Evolutionary conservation across 2,329 filamentous ascomycete genomes (phyloP).

Genomic region (Aspergillus pseudoglaucus): DNA sequence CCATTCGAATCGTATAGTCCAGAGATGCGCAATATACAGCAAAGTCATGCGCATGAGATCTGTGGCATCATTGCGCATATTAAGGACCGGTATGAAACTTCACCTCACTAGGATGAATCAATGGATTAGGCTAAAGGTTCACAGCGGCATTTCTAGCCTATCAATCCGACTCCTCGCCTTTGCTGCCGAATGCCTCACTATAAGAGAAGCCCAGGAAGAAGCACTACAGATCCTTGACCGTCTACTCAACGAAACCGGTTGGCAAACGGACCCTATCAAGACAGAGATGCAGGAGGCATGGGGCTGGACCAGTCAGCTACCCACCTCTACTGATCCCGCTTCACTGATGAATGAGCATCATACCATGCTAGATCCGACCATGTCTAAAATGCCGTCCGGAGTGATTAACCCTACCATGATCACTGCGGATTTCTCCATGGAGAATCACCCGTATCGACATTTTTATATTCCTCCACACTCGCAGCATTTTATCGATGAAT

Average conservation of each 20-base stretch:
- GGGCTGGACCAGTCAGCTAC: constrained; percentile 54
- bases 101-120: no score
- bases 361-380: constrained; percentile 12
- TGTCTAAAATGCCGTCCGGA: constrained; percentile 33
- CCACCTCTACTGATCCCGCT: background rate
- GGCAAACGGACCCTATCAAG: constrained; percentile 67
- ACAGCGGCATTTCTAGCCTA: constrained; percentile 65
- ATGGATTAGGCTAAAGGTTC: no score
- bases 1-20: constrained; percentile 56
- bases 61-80: constrained; percentile 85
- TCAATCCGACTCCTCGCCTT: constrained; percentile 73
- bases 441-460: constrained; percentile 74
- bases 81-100: constrained; percentile 55
- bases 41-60: constrained; percentile 72
- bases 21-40: constrained; percentile 64
- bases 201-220: constrained; percentile 69
- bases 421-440: constrained; percentile 66
- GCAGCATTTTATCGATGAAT: constrained; percentile 29
- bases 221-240: constrained; percentile 68
- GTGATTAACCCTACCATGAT: constrained; percentile 66
- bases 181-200: constrained; percentile 65
- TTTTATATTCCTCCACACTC: constrained; percentile 70
- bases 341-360: constrained; percentile 8
- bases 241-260: constrained; percentile 70
- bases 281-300: constrained; percentile 67